phyloP scores from a whole-genome alignment of 441 rosid genomes.

The Adansonia rubrostipa region DNA sequence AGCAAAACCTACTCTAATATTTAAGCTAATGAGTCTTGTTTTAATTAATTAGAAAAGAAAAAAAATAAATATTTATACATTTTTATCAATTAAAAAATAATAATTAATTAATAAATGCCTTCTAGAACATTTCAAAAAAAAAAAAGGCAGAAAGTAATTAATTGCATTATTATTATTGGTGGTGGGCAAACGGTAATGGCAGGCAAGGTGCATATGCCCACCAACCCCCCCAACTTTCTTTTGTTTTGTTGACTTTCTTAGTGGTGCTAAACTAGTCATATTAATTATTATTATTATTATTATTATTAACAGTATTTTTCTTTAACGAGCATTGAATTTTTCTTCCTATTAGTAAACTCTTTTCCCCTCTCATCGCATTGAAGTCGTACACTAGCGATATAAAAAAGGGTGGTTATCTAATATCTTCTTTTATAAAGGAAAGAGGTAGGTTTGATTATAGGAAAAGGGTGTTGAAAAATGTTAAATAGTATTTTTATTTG shows the following conservation, averaged over 20 bases:
- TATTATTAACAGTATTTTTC: too few relatives aligned
- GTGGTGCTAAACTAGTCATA: neutral
- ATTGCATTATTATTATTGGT: too few relatives aligned
- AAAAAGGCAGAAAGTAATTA: too few relatives aligned
- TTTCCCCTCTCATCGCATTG: neutral
- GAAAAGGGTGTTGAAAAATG: neutral
- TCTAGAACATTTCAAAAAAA: too few relatives aligned
- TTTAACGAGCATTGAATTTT: neutral
- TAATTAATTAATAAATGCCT: constrained; percentile 34
- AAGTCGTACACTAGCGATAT: neutral
- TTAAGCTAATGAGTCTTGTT: too few relatives aligned
- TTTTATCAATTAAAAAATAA: too few relatives aligned
- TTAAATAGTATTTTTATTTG: neutral
- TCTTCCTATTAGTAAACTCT: neutral
- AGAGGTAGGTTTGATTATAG: neutral
- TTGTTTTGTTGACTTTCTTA: neutral
- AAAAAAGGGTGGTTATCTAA: neutral
- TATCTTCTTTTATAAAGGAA: neutral
- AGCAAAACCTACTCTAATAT: too few relatives aligned
- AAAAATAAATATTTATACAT: too few relatives aligned
- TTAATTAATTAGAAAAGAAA: too few relatives aligned
- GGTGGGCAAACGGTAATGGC: neutral
- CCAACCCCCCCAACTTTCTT: neutral
- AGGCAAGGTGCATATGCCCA: neutral
- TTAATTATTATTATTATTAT: too few relatives aligned